Percentiles rank a stretch among this genome's conserved stretches.
phyloP scores from a whole-genome alignment of 2,329 filamentous ascomycete genomes.

The Dothidotthia symphoricarpi region DNA sequence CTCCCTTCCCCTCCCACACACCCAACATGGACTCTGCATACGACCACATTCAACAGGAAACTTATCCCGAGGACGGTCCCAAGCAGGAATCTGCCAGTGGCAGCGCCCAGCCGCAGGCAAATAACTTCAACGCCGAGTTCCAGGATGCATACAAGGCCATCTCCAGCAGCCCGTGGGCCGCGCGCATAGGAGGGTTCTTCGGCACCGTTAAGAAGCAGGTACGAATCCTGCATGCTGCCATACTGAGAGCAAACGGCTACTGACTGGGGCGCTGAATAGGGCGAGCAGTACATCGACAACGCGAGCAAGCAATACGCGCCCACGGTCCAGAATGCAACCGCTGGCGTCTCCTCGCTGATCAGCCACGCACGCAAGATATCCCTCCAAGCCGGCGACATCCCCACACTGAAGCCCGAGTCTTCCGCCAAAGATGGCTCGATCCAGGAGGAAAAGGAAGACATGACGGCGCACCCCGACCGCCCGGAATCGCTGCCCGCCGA shows the following conservation, averaged over 20 bases:
- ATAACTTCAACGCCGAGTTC: conserved; percentile 77
- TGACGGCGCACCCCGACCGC: conserved; percentile 38
- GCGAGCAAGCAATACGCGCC: conserved; percentile 77
- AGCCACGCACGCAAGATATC: conserved; percentile 73
- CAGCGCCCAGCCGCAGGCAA: conserved; percentile 32
- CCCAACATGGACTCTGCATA: conserved; percentile 86
- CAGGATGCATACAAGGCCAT: conserved; percentile 96
- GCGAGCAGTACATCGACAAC: conserved; percentile 83
- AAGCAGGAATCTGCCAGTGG: conserved; percentile 52
- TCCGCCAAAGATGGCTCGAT: conserved; percentile 15
- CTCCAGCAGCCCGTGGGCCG: conserved; percentile 87
- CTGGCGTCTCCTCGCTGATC: conserved; percentile 73
- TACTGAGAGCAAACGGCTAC: not conserved
- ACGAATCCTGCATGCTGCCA: conserved; percentile 23
- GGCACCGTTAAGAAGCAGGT: conserved; percentile 93
- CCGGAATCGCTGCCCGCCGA: conserved; percentile 50
- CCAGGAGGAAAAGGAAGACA: conserved; percentile 16
- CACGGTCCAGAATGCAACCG: conserved; percentile 76
- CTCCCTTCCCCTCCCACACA: conserved; percentile 2
- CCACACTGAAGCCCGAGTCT: conserved; percentile 11
- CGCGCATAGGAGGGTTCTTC: conserved; percentile 81
- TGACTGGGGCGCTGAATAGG: conserved; percentile 49
- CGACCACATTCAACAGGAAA: conserved; percentile 90
- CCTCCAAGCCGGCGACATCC: conserved; percentile 42
- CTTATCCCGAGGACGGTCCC: conserved; percentile 52